Evolutionary conservation across 78 protist species (phyloP).

Genomic region (Cavenderia fasciculata): DNA sequence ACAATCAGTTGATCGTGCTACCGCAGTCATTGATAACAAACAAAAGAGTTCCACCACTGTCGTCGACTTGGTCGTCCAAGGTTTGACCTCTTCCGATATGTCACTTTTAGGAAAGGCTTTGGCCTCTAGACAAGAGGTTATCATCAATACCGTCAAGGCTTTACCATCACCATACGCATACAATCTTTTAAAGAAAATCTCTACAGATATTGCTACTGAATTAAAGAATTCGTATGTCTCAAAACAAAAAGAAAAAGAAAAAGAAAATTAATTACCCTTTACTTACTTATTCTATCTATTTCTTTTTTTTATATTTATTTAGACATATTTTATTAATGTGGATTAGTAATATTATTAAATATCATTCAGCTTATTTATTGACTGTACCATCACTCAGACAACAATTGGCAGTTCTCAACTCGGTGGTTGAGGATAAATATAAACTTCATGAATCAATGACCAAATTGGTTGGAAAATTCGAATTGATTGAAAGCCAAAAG

Average conservation of each 20-base stretch:
- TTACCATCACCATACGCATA: constrained; percentile 70
- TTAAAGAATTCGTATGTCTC: constrained; percentile 44
- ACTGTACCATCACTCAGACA: constrained; percentile 7
- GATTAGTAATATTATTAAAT: constrained; percentile 40
- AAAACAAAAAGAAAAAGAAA: not conserved
- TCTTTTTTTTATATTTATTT: not conserved
- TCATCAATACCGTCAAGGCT: constrained; percentile 37
- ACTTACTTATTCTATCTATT: not conserved
- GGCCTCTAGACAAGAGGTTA: not conserved
- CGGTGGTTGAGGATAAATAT: constrained; percentile 55
- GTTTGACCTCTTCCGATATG: constrained; percentile 7
- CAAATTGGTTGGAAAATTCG: constrained; percentile 53
- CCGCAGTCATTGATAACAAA: not conserved
- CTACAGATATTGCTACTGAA: constrained; percentile 28
- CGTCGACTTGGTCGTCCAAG: constrained; percentile 22
- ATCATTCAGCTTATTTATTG: constrained; percentile 48
- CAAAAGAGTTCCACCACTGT: constrained; percentile 24
- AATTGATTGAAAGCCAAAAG: constrained; percentile 8
- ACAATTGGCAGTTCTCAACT: constrained; percentile 25
- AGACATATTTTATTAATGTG: constrained; percentile 33
- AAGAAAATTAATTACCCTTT: not conserved
- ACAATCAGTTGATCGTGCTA: too few relatives aligned
- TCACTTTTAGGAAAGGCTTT: constrained; percentile 4
- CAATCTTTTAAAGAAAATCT: constrained; percentile 11
- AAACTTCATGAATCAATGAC: constrained; percentile 35